Evolutionary conservation across 306 rosid species (phyloP).

Genomic region (Citrullus amarus): DNA sequence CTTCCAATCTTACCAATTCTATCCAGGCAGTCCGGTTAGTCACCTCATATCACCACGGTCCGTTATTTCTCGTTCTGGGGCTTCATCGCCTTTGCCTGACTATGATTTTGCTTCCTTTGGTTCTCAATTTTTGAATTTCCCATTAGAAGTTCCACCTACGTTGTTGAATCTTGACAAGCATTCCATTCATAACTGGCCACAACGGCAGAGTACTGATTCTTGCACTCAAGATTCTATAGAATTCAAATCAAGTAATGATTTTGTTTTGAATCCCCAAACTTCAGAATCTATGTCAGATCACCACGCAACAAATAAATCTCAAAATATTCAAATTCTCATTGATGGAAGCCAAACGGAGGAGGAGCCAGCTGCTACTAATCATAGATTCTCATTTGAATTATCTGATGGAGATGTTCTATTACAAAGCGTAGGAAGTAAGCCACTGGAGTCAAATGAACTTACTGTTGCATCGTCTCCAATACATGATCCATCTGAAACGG

Average conservation of each 20-base stretch:
- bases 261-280: slow-evolving; percentile 14
- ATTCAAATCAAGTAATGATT: slow-evolving; percentile 8
- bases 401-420: slow-evolving; percentile 14
- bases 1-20: slow-evolving; percentile 77
- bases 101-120: slow-evolving; percentile 30
- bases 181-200: slow-evolving; percentile 33
- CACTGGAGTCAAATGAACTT: slow-evolving; percentile 24
- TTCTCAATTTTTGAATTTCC: slow-evolving; percentile 38
- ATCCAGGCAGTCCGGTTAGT: slow-evolving; percentile 91
- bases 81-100: slow-evolving; percentile 80
- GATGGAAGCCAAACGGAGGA: slow-evolving; percentile 1
- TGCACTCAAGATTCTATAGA: slow-evolving; percentile 17
- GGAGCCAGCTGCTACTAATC: slow-evolving; percentile 3
- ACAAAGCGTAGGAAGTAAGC: slow-evolving; percentile 24
- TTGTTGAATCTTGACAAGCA: slow-evolving; percentile 50
- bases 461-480: slow-evolving; percentile 22
- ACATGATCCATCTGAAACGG: not conserved
- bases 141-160: slow-evolving; percentile 47
- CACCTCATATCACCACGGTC: slow-evolving; percentile 89
- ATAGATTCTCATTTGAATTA: slow-evolving; percentile 35
- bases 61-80: slow-evolving; percentile 66
- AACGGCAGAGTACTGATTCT: slow-evolving; percentile 29
- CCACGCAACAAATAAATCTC: slow-evolving; percentile 9
- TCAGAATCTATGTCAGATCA: slow-evolving; percentile 12
- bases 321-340: not conserved